phyloP scores from a whole-genome alignment of 768 basidiomycete genomes.

The Phaffia australis region DNA sequence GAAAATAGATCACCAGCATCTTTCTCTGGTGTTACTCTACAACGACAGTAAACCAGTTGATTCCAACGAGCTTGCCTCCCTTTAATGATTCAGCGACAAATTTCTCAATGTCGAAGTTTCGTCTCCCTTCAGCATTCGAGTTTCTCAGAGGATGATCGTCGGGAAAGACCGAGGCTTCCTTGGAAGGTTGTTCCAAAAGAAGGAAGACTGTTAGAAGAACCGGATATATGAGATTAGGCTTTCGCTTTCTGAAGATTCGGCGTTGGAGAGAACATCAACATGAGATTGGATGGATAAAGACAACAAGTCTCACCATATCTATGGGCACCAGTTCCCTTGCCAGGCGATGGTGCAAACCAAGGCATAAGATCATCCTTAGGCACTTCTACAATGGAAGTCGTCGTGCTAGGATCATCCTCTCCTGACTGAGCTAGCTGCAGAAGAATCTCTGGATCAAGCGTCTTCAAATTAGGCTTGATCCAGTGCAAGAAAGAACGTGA shows the following conservation, averaged over 20 bases:
- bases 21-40: no score
- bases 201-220: slow-evolving; percentile 4
- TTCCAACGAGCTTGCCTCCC: slow-evolving; percentile 15
- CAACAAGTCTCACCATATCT: slow-evolving; percentile 7
- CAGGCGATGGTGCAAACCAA: slow-evolving; percentile 15
- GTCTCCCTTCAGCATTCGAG: slow-evolving; percentile 6
- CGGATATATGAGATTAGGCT: not conserved
- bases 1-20: no score
- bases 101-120: slow-evolving; percentile 10
- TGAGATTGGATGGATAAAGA: no score
- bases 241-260: not conserved
- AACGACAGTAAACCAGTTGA: slow-evolving; percentile 9
- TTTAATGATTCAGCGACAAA: not conserved
- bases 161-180: not conserved
- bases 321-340: slow-evolving; percentile 10
- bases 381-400: slow-evolving; percentile 1
- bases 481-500: slow-evolving; percentile 14
- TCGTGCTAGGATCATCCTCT: not conserved
- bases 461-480: slow-evolving; percentile 15
- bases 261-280: not conserved
- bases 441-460: slow-evolving; percentile 3
- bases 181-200: slow-evolving; percentile 12
- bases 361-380: slow-evolving; percentile 18
- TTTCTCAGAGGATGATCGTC: slow-evolving; percentile 9
- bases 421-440: not conserved